Evolutionary conservation across 2,329 filamentous ascomycete genomes (phyloP).

Genomic region (Metarhizium humberi): DNA sequence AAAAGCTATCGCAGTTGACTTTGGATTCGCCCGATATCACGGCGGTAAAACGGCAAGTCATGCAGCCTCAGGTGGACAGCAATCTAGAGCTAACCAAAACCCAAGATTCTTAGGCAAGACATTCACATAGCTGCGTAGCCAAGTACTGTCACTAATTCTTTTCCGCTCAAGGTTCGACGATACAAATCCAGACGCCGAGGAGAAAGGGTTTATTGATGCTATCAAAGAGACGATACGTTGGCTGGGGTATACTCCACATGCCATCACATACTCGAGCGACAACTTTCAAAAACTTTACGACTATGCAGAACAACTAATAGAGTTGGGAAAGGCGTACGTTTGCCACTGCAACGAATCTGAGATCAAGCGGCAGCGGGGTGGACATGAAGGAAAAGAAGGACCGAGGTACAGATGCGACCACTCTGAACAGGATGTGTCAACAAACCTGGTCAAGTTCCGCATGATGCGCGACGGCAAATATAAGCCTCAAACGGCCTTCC

Average conservation of each 20-base stretch:
- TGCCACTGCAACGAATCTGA: conserved; percentile 76
- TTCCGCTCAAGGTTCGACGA: no score
- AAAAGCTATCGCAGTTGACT: conserved; percentile 94
- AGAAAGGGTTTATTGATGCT: conserved; percentile 67
- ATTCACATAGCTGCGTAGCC: conserved; percentile 45
- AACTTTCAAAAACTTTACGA: conserved; percentile 79
- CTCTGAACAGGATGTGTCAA: conserved; percentile 61
- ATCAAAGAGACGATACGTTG: conserved; percentile 82
- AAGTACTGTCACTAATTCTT: conserved; percentile 24
- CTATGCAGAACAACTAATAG: conserved; percentile 72
- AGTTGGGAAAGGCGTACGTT: conserved; percentile 61
- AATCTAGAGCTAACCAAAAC: background rate
- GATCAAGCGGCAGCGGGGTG: conserved; percentile 74
- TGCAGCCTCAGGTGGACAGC: no score
- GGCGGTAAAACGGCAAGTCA: conserved; percentile 40
- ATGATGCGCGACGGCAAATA: conserved; percentile 91
- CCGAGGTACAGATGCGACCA: conserved; percentile 61
- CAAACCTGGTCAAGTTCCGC: conserved; percentile 73
- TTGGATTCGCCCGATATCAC: conserved; percentile 82
- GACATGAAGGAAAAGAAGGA: conserved; percentile 48
- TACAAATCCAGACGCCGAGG: conserved; percentile 71
- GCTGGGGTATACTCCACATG: conserved; percentile 34
- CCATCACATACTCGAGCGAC: conserved; percentile 76
- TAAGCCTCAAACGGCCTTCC: conserved; percentile 24
- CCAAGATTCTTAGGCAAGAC: background rate